Evolutionary conservation across 2,329 filamentous ascomycete species (phyloP).

Genomic region (Calonectria crousiana): DNA sequence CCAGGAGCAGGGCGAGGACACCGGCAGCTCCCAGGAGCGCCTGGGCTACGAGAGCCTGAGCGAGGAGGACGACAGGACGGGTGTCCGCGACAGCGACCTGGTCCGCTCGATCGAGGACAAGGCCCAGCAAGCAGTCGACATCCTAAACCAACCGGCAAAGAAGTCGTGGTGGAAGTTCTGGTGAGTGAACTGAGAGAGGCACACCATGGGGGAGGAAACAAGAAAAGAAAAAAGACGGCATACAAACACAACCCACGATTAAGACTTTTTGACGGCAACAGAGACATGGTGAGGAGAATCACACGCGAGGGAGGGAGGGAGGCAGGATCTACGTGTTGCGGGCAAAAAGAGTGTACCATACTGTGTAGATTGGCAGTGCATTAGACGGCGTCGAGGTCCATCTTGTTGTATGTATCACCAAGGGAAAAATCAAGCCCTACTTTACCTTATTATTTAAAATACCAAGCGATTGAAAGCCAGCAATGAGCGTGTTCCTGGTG

Average conservation of each 20-base stretch:
- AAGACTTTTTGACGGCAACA: slow-evolving; percentile 2
- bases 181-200: slow-evolving; percentile 38
- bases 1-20: slow-evolving; percentile 37
- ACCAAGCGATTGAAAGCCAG: slow-evolving; percentile 39
- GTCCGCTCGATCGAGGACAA: slow-evolving; percentile 50
- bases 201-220: slow-evolving; percentile 21
- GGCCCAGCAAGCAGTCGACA: slow-evolving; percentile 62
- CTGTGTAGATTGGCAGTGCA: slow-evolving; percentile 58
- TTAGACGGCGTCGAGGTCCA: slow-evolving; percentile 57
- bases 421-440: slow-evolving; percentile 46
- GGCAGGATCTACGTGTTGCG: slow-evolving; percentile 34
- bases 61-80: slow-evolving; percentile 39
- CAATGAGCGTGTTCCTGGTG: background rate
- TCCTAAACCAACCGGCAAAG: slow-evolving; percentile 61
- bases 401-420: slow-evolving; percentile 49
- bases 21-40: slow-evolving; percentile 30
- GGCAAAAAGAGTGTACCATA: slow-evolving; percentile 54
- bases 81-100: slow-evolving; percentile 31
- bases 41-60: slow-evolving; percentile 35
- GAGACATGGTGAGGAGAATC: background rate
- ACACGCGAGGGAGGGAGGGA: slow-evolving; percentile 19
- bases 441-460: slow-evolving; percentile 45
- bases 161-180: slow-evolving; percentile 65
- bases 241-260: background rate
- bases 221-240: background rate